Evolutionary conservation across 2,329 filamentous ascomycete genomes (phyloP).

Genomic region (Grosmannia penicillata): DNA sequence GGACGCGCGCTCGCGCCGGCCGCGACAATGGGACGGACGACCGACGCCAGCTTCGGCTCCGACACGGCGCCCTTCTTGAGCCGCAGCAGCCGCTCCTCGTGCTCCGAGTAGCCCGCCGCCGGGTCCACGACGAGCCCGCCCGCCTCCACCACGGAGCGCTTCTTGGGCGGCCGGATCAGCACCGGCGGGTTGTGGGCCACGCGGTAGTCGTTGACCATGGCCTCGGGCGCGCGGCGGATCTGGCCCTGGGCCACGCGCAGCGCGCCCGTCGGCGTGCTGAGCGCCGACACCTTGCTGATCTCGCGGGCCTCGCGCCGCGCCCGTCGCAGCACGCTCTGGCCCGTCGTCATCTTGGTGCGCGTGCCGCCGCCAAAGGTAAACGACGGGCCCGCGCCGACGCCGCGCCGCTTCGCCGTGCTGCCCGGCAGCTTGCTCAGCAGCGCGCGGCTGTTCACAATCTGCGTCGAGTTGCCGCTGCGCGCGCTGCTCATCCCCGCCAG

Average conservation of each 20-base stretch:
- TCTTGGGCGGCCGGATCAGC: slow-evolving; percentile 11
- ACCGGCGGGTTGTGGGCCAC: slow-evolving; percentile 18
- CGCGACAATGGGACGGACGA: background rate
- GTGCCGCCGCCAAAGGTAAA: slow-evolving; percentile 29
- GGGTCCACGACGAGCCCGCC: background rate
- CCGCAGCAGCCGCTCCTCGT: slow-evolving; percentile 22
- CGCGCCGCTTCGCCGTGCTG: slow-evolving; percentile 6
- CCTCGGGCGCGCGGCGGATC: slow-evolving; percentile 33
- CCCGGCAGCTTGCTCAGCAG: slow-evolving; percentile 18
- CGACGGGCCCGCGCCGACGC: slow-evolving; percentile 14
- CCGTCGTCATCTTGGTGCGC: slow-evolving; percentile 35
- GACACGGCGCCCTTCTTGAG: slow-evolving; percentile 14
- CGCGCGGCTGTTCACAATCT: slow-evolving; percentile 34
- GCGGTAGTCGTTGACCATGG: slow-evolving; percentile 38
- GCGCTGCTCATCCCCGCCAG: slow-evolving; percentile 42
- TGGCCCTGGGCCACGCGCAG: slow-evolving; percentile 19
- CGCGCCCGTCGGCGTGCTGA: slow-evolving; percentile 24
- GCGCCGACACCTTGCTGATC: slow-evolving; percentile 31
- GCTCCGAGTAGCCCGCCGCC: slow-evolving; percentile 6
- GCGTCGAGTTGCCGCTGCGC: slow-evolving; percentile 40
- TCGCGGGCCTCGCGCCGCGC: slow-evolving; percentile 41
- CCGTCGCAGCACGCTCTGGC: slow-evolving; percentile 39
- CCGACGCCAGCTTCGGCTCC: background rate
- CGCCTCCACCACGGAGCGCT: background rate
- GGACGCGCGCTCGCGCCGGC: background rate